Base-by-base conservation (phyloP, 768 basidiomycete genomes). In the Hebeloma cylindrosporum region DNA sequence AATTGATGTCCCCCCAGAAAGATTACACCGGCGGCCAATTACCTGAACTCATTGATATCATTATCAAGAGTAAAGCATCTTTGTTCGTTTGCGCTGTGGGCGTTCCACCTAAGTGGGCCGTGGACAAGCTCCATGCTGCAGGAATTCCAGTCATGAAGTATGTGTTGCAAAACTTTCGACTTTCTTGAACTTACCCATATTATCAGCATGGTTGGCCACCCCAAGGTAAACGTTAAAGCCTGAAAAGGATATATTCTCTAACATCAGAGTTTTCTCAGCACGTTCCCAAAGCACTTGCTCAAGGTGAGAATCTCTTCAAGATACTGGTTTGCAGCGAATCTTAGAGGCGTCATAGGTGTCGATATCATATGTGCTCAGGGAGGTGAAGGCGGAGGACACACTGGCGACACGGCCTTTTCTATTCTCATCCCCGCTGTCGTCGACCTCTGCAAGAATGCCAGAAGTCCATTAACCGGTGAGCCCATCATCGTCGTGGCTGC, bases 351-450 rank as follows among this genome's bases (percentile, higher is more conserved):
- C 22, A 16, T 53, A 75, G 88, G 90, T n/a, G 88, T 92, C 11
- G 91, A 94, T 54, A 80, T 93, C 48, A 91, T 94, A 35, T 90
- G 91, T 59, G 90, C 88, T 1, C 89, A 89, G 62, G 87, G 85
- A 25, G 88, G 88, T 13, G 90, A 92, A 64, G 91, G 89, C 14
- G 90, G 91, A 20, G 91, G 90, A 9, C 91, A 93, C 67, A 92
- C 91, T 1, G 88, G 92, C 29, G 85, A 89, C 42, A 88, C 77
- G 8, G 76, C 87, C 1, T 88, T 88, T 60, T 87, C 85, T 8
- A 77, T 93, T 50, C 77, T 93, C 22, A 85, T 92, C 39, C 91
- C 90, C 7, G 80, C 85, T 0, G 80, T 83, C 40, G 88, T 92
- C 34, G 92, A 93, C 62, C 59, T 84, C n/a, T 88, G 84, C 66